Evolutionary conservation across 257 asterid genomes (phyloP), one percentile per base, ranked within the genome.

Genomic region (Capsicum pubescens): DNA sequence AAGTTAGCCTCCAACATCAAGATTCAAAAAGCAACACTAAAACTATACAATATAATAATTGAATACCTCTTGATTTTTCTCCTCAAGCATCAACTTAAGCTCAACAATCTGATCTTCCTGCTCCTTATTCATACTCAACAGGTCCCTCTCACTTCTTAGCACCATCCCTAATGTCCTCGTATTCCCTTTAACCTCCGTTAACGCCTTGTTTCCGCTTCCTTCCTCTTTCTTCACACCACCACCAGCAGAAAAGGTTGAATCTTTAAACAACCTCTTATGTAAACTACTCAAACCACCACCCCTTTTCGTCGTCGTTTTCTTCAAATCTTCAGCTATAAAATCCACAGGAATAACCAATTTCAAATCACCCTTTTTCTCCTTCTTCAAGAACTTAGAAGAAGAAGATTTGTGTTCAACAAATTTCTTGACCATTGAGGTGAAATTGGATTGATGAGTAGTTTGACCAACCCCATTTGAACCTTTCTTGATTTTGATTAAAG

Each of bases 71-170:
- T 48, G 14, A 8, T 76, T 54, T 1, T 54, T 96, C 83, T 92
- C 97, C 55, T 93, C 91, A 14, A 94, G 90, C 92, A 88, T 82
- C 67, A 84, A 26, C 86, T 89, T 93, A 56, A 96, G 93, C 85
- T 92, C 91, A 32, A 90, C 80, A 87, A 96, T 92, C 87, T 89
- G 86, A 48, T 83, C 82, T 86, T 93, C 98, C 84, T 91, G 98
- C 54, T 93, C 95, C 83, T 94, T 92, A 16, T 89, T 93, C 91
- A 85, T 71, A 83, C 86, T 92, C 90, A 96, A 74, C 8, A 96
- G 87, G 92, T 94, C 99, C 94, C 99, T 90, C 92, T 96, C 99
- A 85, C 99, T 94, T 91, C 98, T 92, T 90, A 96, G 85, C 84
- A 94, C 98, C 98, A 93, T 96, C 3, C 95, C 97, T 80, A 96